These are phyloP conservation scores for Graphium sp. DNA, from an alignment of 2,329 filamentous ascomycete genomes.

Conservation along the genomic window DNA sequence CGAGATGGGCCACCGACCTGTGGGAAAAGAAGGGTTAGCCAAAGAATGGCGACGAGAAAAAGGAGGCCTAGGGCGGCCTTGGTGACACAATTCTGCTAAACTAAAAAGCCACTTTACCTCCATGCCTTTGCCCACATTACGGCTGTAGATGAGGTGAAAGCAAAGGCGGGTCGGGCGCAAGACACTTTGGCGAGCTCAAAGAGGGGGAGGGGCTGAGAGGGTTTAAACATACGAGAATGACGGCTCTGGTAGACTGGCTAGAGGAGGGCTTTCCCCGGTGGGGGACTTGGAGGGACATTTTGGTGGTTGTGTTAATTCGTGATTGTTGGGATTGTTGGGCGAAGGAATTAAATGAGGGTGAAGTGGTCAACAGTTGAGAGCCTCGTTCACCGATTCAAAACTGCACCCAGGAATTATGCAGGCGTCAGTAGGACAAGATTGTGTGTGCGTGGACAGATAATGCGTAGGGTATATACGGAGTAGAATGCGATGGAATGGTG, in stretches of 20 bases:
- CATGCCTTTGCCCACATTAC: too few relatives aligned
- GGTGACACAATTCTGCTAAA: too few relatives aligned
- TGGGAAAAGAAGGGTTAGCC: conserved; percentile 11
- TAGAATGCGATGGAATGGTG: too few relatives aligned
- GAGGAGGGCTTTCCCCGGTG: conserved; percentile 26
- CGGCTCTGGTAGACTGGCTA: conserved; percentile 67
- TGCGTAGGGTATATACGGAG: too few relatives aligned
- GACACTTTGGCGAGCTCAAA: neutral
- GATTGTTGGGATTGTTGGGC: neutral
- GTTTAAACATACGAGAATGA: conserved; percentile 57
- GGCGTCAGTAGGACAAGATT: neutral
- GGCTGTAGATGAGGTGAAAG: too few relatives aligned
- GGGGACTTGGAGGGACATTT: conserved; percentile 41
- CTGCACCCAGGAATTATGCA: neutral
- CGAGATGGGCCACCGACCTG: conserved; percentile 90
- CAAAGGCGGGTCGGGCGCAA: conserved; percentile 4
- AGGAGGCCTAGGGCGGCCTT: conserved; percentile 7
- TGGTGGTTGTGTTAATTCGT: neutral
- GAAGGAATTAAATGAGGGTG: conserved; percentile 3
- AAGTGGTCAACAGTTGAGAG: neutral
- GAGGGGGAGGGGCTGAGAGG: conserved; percentile 6
- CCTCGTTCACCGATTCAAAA: neutral
- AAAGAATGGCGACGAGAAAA: conserved; percentile 5
- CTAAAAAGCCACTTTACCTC: too few relatives aligned
- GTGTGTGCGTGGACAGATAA: too few relatives aligned